Conservation (phyloP, 2,329 filamentous ascomycete species). For the Hypocrella siamensis region DNA sequence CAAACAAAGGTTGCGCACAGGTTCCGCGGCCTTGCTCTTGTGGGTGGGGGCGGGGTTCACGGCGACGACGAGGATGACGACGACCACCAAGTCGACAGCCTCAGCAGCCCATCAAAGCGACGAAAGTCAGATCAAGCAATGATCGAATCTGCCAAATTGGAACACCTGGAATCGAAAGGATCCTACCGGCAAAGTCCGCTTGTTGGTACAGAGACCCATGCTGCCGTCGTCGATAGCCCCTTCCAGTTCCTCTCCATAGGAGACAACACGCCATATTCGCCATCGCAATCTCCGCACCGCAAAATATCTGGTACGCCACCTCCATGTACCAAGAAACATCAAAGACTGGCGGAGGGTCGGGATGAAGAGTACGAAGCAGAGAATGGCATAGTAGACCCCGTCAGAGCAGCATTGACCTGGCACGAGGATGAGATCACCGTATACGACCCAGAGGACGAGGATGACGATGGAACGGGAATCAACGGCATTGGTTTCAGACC, state of each 20-base stretch:
- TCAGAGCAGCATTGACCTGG: slow-evolving; percentile 48
- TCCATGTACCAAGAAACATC: slow-evolving; percentile 12
- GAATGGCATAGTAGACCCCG: slow-evolving; percentile 30
- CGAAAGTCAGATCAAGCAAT: slow-evolving; percentile 1
- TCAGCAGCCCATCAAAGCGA: too few species aligned
- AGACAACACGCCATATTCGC: neutral
- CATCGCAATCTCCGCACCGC: slow-evolving; percentile 17
- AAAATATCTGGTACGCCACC: slow-evolving; percentile 24
- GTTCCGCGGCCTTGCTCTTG: slow-evolving; percentile 34
- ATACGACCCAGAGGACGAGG: slow-evolving; percentile 46
- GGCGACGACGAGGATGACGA: slow-evolving; percentile 12
- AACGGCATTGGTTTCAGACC: slow-evolving; percentile 54
- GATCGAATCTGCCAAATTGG: slow-evolving; percentile 3
- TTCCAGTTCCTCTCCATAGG: neutral
- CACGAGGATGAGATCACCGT: slow-evolving; percentile 53
- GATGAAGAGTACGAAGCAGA: slow-evolving; percentile 13
- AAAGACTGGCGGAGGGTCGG: slow-evolving; percentile 5
- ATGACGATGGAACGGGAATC: slow-evolving; percentile 51
- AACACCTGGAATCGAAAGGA: neutral
- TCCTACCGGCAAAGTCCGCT: neutral
- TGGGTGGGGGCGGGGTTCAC: slow-evolving; percentile 28
- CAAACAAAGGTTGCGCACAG: slow-evolving; percentile 33
- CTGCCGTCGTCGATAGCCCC: neutral
- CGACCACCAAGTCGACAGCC: slow-evolving; percentile 9
- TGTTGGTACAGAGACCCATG: neutral